Evolutionary conservation across 1,284 basidiomycete species (phyloP), one percentile per base, ranked within the genome.

Genomic region (Pholiota adiposa): DNA sequence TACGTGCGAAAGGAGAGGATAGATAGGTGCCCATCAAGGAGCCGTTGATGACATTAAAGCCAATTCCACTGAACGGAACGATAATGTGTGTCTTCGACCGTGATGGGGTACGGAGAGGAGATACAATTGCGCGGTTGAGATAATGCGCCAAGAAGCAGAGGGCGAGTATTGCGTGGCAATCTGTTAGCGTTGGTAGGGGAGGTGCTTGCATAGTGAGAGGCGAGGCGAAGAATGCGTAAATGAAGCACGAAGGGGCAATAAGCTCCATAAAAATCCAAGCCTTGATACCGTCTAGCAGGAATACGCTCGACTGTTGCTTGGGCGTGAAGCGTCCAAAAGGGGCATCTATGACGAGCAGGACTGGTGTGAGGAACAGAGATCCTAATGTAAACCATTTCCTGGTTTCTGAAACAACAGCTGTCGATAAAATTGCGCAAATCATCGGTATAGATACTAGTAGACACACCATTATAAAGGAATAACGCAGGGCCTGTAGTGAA

Each of bases 181-280:
- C 68, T 51, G 72, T 59, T 25, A 74, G 66, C 46, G 78, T 66
- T 3, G 60, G 65, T 18, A 68, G 54, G 23, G 64, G 54, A 12
- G 67, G 74, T 36, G 70, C 61, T 56, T 73, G 51, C 57, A 60
- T 16, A 52, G 79, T 71, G 62, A 83, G 70, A 11, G 86, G 84
- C 16, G 80, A 77, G 61, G 78, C 71, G 14, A 82, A 65, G 77
- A 83, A 81, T 43, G 80, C 77, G 74, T 77, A 75, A 34, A 81
- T 56, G 69, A 92, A 88, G n/a, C 72, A 67, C 63, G 86, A 55
- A 6, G 93, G 92, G 2, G 92, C 83, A n/a, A 91, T 80, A 43
- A 92, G 76, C 74, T 97, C 94, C 93, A 96, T 96, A 51, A 84
- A 41, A 25, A 94, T 89, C 93, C 94, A 96, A 31, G 89, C 79